Percentiles rank a stretch among this genome's conserved stretches.
Conservation (phyloP, 2,329 filamentous ascomycete genomes). For the Colletotrichum incanum region DNA sequence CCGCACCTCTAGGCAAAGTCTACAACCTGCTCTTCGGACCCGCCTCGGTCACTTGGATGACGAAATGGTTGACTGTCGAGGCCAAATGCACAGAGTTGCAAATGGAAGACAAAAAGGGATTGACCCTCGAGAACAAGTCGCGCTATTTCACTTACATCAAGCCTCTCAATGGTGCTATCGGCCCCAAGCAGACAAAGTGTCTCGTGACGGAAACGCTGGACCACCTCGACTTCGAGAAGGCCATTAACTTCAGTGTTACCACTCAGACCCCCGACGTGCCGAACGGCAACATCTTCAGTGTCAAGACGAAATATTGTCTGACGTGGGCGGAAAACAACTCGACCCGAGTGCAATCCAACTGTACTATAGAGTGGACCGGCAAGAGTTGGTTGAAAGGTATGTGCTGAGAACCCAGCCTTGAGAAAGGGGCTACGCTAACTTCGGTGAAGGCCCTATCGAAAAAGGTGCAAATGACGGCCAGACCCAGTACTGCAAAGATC, state of each 20-base stretch:
- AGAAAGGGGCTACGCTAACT: conserved; percentile 49
- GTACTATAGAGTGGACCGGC: conserved; percentile 93
- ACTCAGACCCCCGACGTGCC: conserved; percentile 97
- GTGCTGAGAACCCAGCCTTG: conserved; percentile 45
- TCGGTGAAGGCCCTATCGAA: conserved; percentile 85
- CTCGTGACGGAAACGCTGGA: conserved; percentile 91
- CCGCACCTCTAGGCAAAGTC: conserved; percentile 91
- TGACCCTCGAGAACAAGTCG: conserved; percentile 81
- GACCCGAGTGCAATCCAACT: conserved; percentile 90
- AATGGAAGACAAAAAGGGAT: conserved; percentile 86
- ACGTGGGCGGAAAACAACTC: conserved; percentile 91
- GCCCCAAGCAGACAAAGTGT: conserved; percentile 95
- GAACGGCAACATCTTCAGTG: conserved; percentile 90
- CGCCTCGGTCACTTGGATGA: conserved; percentile 84
- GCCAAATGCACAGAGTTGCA: conserved; percentile 92
- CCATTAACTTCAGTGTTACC: conserved; percentile 84
- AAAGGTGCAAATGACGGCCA: conserved; percentile 96
- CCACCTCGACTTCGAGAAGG: conserved; percentile 87
- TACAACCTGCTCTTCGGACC: conserved; percentile 91
- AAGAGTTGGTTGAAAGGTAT: conserved; percentile 98
- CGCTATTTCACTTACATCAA: conserved; percentile 92
- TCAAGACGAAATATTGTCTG: conserved; percentile 95
- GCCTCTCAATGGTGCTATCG: conserved; percentile 86
- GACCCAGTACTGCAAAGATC: conserved; percentile 83
- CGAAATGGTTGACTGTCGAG: conserved; percentile 87